phyloP scores from a whole-genome alignment of 2,329 filamentous ascomycete genomes.

The Fusarium sp. region DNA sequence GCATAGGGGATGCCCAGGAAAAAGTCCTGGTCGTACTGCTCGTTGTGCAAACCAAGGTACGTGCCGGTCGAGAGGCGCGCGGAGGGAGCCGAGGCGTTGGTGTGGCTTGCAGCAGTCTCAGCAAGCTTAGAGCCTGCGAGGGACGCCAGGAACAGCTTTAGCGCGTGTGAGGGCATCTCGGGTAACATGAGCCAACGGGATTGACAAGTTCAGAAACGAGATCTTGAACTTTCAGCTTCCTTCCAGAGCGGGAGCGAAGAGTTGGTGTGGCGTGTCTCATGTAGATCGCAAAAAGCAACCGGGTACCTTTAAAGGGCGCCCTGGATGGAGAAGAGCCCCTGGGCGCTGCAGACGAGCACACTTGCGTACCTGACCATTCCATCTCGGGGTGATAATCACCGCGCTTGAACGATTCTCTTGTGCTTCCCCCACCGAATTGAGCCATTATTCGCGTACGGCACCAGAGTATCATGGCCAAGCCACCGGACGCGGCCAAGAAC shows the following conservation, averaged over 20 bases:
- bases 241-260: conserved; percentile 21
- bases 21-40: conserved; percentile 60
- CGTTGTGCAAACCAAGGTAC: conserved; percentile 59
- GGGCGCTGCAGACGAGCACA: too few relatives aligned
- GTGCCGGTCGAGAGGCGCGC: conserved; percentile 60
- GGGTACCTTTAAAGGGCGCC: neutral
- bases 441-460: too few relatives aligned
- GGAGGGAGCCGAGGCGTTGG: conserved; percentile 7
- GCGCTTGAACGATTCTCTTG: too few relatives aligned
- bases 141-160: conserved; percentile 34
- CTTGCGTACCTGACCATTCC: too few relatives aligned
- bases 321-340: too few relatives aligned
- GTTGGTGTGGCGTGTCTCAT: conserved; percentile 7
- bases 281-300: conserved; percentile 13
- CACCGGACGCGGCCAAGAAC: too few relatives aligned
- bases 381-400: too few relatives aligned
- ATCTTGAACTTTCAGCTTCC: neutral
- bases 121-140: conserved; percentile 25
- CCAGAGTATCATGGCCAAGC: too few relatives aligned
- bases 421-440: too few relatives aligned
- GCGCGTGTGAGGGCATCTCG: conserved; percentile 33
- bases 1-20: conserved; percentile 73
- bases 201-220: neutral
- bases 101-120: conserved; percentile 13
- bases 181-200: neutral